Evolutionary conservation across 2,329 filamentous ascomycete genomes (phyloP).

Genomic region (Fusarium paranaense): DNA sequence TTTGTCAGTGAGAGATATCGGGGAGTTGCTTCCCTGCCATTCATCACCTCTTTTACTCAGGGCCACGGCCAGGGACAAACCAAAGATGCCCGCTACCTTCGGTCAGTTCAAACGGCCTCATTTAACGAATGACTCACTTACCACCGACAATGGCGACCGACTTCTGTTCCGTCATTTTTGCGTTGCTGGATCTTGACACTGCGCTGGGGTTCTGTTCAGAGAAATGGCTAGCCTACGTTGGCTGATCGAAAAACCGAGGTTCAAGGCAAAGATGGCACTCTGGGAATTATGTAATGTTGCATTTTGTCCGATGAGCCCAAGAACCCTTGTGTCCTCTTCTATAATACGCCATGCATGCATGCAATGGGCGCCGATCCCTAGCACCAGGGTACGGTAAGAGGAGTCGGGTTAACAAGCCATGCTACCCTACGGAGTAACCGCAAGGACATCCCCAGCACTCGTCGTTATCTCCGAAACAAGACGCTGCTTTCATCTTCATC

Average conservation of each 20-base stretch:
- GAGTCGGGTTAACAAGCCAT: too few species aligned
- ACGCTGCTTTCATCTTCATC: not conserved
- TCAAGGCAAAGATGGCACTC: not conserved
- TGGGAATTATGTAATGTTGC: not conserved
- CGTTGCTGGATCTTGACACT: not conserved
- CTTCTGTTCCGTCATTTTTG: not conserved
- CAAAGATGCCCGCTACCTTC: not conserved
- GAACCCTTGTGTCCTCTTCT: not conserved
- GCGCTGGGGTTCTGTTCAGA: too few species aligned
- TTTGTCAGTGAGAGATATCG: not conserved
- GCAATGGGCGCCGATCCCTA: not conserved
- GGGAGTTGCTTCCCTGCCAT: not conserved
- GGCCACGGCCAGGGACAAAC: not conserved
- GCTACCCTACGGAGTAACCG: too few species aligned
- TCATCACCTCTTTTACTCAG: not conserved
- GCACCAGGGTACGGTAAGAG: not conserved
- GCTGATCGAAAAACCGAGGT: not conserved
- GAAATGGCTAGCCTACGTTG: not conserved
- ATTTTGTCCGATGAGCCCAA: not conserved
- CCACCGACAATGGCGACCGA: not conserved
- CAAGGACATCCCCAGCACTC: not conserved
- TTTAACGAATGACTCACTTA: not conserved
- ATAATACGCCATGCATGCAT: not conserved
- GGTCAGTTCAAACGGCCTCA: not conserved
- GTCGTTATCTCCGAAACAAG: not conserved